Evolutionary conservation across 306 rosid genomes (phyloP).

Genomic region (Pterocarpus santalinus): DNA sequence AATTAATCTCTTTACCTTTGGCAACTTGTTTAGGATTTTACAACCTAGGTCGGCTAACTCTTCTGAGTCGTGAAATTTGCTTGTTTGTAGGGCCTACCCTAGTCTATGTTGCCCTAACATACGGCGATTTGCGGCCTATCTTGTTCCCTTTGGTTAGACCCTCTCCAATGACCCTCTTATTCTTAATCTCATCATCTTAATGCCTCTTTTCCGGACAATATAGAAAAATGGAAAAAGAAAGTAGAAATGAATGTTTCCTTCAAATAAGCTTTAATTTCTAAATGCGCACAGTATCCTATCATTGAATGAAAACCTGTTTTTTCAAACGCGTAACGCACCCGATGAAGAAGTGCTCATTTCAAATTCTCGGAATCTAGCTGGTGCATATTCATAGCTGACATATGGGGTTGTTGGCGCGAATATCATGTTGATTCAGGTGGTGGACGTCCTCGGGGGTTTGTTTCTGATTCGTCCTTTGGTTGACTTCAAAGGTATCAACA

Average conservation of each 20-base stretch:
- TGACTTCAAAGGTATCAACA: neutral
- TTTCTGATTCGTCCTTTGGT: neutral
- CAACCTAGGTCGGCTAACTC: neutral
- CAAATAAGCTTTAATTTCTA: neutral
- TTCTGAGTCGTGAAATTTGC: neutral
- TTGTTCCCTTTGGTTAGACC: neutral
- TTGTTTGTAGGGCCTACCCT: neutral
- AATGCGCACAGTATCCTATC: neutral
- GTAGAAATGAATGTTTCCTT: neutral
- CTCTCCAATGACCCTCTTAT: neutral
- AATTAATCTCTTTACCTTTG: neutral
- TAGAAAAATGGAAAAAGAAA: neutral
- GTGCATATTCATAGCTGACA: neutral
- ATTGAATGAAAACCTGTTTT: neutral
- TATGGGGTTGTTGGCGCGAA: neutral
- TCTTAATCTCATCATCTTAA: neutral
- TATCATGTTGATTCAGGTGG: neutral
- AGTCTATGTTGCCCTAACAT: neutral
- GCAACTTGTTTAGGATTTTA: constrained; percentile 2
- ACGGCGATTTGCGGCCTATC: neutral
- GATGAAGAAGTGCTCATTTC: neutral
- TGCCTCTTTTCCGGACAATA: too few relatives aligned
- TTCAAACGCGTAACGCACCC: neutral
- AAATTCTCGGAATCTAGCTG: constrained; percentile 7
- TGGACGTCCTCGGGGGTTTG: neutral